Conservation (phyloP, 495 filamentous ascomycete species). For the Hypoxylon rickii region DNA sequence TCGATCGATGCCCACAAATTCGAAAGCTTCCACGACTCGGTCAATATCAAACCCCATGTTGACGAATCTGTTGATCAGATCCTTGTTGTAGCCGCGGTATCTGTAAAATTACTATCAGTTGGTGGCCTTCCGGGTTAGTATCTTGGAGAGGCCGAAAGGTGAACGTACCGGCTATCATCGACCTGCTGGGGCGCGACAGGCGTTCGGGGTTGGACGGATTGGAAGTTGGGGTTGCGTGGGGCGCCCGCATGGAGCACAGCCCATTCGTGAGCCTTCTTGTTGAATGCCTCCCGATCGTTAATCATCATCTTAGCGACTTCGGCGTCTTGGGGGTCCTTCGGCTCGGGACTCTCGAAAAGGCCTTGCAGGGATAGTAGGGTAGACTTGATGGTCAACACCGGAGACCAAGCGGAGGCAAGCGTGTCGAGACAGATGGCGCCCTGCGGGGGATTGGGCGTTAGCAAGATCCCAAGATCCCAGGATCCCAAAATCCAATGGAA, state of each 20-base stretch:
- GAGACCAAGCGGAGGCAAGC: conserved; percentile 86
- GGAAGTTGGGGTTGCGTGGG: conserved; percentile 54
- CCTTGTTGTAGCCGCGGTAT: conserved; percentile 87
- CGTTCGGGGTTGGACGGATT: conserved; percentile 24
- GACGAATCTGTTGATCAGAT: conserved; percentile 85
- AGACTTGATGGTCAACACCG: conserved; percentile 94
- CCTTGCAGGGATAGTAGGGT: conserved; percentile 91
- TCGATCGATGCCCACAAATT: conserved; percentile 77
- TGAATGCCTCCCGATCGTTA: conserved; percentile 74
- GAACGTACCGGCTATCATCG: conserved; percentile 45
- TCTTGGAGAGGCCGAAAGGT: too few relatives aligned
- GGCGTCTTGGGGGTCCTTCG: conserved; percentile 95
- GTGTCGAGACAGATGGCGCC: conserved; percentile 98
- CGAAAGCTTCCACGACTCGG: conserved; percentile 82
- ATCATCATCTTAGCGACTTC: conserved; percentile 94
- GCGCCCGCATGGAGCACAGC: conserved; percentile 83
- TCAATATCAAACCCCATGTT: conserved; percentile 95
- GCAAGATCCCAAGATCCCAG: too few relatives aligned
- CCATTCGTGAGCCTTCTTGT: conserved; percentile 87
- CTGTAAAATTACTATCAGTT: too few relatives aligned
- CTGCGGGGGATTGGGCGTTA: conserved; percentile 47
- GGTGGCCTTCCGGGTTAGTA: too few relatives aligned
- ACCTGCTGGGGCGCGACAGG: conserved; percentile 28
- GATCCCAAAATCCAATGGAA: too few relatives aligned
- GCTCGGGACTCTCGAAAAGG: conserved; percentile 90